A percentile compares a stretch with the other conserved stretches of the same genome.
Evolutionary conservation across 2,329 filamentous ascomycete species (phyloP).

Genomic region (Curvularia sp.): DNA sequence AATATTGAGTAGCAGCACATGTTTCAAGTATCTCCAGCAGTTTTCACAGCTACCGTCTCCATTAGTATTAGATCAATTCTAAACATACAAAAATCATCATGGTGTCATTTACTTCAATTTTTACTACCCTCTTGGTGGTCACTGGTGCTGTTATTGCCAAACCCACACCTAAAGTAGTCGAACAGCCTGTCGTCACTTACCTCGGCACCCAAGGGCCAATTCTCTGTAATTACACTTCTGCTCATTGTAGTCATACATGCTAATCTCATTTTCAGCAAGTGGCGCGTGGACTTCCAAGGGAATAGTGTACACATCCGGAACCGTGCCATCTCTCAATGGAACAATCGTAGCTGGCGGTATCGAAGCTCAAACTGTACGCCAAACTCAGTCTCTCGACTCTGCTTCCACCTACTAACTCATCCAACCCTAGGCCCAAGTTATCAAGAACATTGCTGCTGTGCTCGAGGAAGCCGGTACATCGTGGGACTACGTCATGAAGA

Average conservation of each 20-base stretch:
- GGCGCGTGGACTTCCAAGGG: conserved; percentile 43
- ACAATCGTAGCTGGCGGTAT: conserved; percentile 37
- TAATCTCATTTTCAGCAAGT: conserved; percentile 23
- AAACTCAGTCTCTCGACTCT: accelerated
- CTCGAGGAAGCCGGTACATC: conserved; percentile 44
- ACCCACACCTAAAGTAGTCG: conserved; percentile 30
- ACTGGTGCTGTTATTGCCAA: conserved; percentile 25
- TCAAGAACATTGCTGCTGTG: conserved; percentile 42
- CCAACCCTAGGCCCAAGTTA: conserved; percentile 39
- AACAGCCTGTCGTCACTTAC: conserved; percentile 41
- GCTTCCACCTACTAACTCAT: neutral
- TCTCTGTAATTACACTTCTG: conserved; percentile 23
- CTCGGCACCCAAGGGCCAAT: conserved; percentile 42
- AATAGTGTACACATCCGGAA: conserved; percentile 43
- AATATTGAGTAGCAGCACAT: neutral
- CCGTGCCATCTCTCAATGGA: conserved; percentile 39
- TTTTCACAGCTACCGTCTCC: neutral
- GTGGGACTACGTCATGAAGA: conserved; percentile 46
- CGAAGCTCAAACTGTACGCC: conserved; percentile 34
- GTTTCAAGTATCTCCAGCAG: neutral
- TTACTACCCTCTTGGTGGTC: conserved; percentile 29
- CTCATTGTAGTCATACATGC: neutral
- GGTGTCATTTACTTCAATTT: conserved; percentile 31
- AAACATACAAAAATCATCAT: conserved; percentile 20
- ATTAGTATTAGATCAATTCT: too few species aligned